Evolutionary conservation across 176 grass and related monocot genomes (phyloP).

Genomic region (Musa beccarii): DNA sequence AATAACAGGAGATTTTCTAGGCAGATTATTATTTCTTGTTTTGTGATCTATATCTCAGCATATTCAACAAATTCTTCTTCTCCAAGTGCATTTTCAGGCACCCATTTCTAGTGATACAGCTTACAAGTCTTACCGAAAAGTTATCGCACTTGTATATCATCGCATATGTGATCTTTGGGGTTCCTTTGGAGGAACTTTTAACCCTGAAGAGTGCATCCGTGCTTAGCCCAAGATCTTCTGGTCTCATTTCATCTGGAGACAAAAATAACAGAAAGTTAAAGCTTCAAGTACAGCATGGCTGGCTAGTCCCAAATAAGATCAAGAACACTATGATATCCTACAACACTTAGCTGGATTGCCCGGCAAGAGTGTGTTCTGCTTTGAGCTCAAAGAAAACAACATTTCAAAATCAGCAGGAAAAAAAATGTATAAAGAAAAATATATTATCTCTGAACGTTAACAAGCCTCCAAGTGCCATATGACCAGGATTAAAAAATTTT

Average conservation of each 20-base stretch:
- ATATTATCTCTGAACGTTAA: too few species aligned
- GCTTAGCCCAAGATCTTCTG: conserved; percentile 67
- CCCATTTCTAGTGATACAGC: background rate
- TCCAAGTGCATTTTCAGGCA: background rate
- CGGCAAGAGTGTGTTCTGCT: background rate
- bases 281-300: background rate
- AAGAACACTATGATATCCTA: background rate
- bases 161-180: conserved; percentile 43
- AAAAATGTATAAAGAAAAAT: too few species aligned
- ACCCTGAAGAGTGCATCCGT: conserved; percentile 28
- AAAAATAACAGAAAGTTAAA: background rate
- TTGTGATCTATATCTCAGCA: background rate
- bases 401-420: too few species aligned
- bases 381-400: too few species aligned
- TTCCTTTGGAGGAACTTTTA: conserved; percentile 19
- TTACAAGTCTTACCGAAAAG: conserved; percentile 44
- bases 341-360: background rate
- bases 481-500: too few species aligned
- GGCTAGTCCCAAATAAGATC: background rate
- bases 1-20: background rate
- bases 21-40: background rate
- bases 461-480: too few species aligned
- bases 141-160: conserved; percentile 59
- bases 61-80: background rate
- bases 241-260: conserved; percentile 62